Conservation (phyloP, 2,329 filamentous ascomycete genomes). For the Aschersonia sp. region DNA sequence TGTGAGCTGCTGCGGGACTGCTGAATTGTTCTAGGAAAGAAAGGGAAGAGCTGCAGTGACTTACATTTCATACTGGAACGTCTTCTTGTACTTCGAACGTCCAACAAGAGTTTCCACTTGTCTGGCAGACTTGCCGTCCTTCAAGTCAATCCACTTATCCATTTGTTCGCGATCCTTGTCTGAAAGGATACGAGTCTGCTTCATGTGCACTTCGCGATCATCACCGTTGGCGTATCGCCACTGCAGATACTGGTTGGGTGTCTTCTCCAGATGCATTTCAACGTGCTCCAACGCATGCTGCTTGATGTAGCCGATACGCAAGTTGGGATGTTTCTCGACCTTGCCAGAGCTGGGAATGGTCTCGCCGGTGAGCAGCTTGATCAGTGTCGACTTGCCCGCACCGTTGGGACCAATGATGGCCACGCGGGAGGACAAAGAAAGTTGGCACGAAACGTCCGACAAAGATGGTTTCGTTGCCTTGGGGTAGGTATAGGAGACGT, state of each 20-base stretch:
- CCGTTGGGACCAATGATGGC: slow-evolving; percentile 96
- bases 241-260: slow-evolving; percentile 94
- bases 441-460: slow-evolving; percentile 69
- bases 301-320: slow-evolving; percentile 99
- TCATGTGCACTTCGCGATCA: slow-evolving; percentile 92
- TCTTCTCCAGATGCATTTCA: slow-evolving; percentile 99
- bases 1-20: background rate
- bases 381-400: slow-evolving; percentile 94
- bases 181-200: slow-evolving; percentile 86
- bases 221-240: slow-evolving; percentile 98
- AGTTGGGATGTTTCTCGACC: slow-evolving; percentile 96
- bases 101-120: slow-evolving; percentile 83
- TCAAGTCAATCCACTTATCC: slow-evolving; percentile 76
- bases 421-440: slow-evolving; percentile 80
- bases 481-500: slow-evolving; percentile 90
- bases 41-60: slow-evolving; percentile 12
- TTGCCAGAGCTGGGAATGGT: slow-evolving; percentile 68
- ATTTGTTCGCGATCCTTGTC: slow-evolving; percentile 78
- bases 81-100: slow-evolving; percentile 98
- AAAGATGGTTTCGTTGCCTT: slow-evolving; percentile 78
- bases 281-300: slow-evolving; percentile 98
- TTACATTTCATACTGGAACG: slow-evolving; percentile 92
- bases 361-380: slow-evolving; percentile 93
- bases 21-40: background rate
- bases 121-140: slow-evolving; percentile 63